Conservation (phyloP, 768 basidiomycete species). For the Rhodotorula babjevae region DNA sequence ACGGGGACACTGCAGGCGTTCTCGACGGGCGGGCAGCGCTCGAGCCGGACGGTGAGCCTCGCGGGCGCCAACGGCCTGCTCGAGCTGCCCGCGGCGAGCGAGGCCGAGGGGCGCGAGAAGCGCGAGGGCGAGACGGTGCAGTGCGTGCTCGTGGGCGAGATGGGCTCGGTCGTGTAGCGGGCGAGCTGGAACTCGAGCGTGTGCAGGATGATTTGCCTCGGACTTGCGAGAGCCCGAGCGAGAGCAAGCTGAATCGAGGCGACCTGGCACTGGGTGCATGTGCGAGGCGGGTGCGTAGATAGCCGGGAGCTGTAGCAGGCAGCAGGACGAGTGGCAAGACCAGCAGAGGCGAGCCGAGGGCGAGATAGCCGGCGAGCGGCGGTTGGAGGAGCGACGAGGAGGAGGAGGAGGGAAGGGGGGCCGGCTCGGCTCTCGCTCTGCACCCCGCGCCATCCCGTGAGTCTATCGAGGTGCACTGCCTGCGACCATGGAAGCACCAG, state of each 20-base stretch:
- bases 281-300: too few relatives aligned
- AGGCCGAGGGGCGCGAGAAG: slow-evolving; percentile 48
- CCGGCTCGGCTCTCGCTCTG: not conserved
- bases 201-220: not conserved
- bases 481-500: too few relatives aligned
- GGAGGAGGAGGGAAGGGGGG: not conserved
- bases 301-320: too few relatives aligned
- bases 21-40: slow-evolving; percentile 82
- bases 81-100: slow-evolving; percentile 56
- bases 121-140: slow-evolving; percentile 58
- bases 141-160: slow-evolving; percentile 67
- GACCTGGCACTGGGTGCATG: too few relatives aligned
- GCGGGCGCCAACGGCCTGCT: slow-evolving; percentile 75
- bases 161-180: slow-evolving; percentile 9
- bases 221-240: too few relatives aligned
- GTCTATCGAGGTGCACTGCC: not conserved
- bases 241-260: too few relatives aligned
- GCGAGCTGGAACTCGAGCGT: not conserved
- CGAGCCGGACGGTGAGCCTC: slow-evolving; percentile 73
- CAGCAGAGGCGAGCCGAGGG: too few relatives aligned
- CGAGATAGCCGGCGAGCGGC: too few relatives aligned
- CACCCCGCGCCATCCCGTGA: not conserved
- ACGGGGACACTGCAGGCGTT: slow-evolving; percentile 51
- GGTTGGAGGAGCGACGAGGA: not conserved
- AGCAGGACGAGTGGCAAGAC: too few relatives aligned